Evolutionary conservation across 768 basidiomycete genomes (phyloP), one percentile per base, ranked within the genome.

Genomic region (Mycena vitilis): DNA sequence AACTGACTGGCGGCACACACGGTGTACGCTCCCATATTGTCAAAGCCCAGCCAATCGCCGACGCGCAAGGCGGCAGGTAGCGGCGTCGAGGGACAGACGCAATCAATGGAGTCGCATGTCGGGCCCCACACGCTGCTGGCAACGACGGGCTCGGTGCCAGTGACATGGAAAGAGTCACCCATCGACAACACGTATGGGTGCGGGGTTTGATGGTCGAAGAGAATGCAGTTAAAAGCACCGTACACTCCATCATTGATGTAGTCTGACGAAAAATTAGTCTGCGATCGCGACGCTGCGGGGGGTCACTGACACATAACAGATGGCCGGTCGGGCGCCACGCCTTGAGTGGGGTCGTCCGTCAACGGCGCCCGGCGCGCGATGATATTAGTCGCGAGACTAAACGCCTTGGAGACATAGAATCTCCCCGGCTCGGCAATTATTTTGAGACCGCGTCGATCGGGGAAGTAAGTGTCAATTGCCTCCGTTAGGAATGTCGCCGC

Each of bases 221-320:
- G 84, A 80, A 96, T 95, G 82, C 94, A 95, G 84, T 96, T 96
- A 84, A 96, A 96, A 22, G 95, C 90, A 56, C 97, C 96, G 79
- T 99, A 99, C 48, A 99, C 95, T 49, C 97, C 97, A 79, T 99
- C 97, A 82, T 98, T 99, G 88, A 99, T 95, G 85, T 99, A 99
- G 84, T 98, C 96, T 98, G 78, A n/a, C 40, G 62, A 63, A 61
- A 53, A 73, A 61, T 42, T 59, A 65, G 47, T 23, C 23, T 53
- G 5, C 23, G 48, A 65, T 37, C 13, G 22, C 49, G 34, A 89
- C 40, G 48, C 61, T 63, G 83, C 76, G 73, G 61, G 73, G 70
- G 63, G 22, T 20, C 16, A 87, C 96, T 78, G 80, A 98, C 96
- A 98, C 97, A 98, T 99, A 73, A 95, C 91, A 65, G 77, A 76